These are phyloP conservation scores for Amanita phalloides DNA, from an alignment of 768 basidiomycete species.

Conservation along the genomic window DNA sequence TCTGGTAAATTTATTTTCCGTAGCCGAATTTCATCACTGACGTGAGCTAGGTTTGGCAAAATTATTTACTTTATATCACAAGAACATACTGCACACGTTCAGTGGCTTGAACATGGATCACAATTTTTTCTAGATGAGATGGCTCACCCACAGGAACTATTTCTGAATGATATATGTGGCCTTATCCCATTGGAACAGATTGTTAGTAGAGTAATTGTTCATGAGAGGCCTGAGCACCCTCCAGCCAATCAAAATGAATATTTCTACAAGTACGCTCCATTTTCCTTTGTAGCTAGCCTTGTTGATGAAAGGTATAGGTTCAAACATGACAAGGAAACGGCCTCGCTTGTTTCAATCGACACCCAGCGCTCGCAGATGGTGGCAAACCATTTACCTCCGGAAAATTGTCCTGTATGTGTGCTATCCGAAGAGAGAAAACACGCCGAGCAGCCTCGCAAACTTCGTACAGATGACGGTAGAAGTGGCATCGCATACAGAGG, in stretches of 20 bases:
- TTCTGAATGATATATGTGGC: constrained; percentile 46
- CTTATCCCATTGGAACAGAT: constrained; percentile 26
- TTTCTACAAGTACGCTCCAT: constrained; percentile 41
- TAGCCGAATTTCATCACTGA: neutral
- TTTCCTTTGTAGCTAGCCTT: constrained; percentile 2
- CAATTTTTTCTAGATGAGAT: constrained; percentile 52
- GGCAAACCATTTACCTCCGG: constrained; percentile 21
- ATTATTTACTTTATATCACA: constrained; percentile 43
- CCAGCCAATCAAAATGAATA: constrained; percentile 25
- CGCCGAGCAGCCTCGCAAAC: constrained; percentile 15
- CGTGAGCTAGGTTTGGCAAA: constrained; percentile 48
- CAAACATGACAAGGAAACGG: constrained; percentile 33
- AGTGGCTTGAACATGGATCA: constrained; percentile 67
- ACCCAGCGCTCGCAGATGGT: constrained; percentile 14
- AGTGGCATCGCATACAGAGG: constrained; percentile 38
- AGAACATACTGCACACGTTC: constrained; percentile 43
- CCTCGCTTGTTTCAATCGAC: constrained; percentile 35
- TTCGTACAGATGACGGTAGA: constrained; percentile 18
- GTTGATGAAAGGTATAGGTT: constrained; percentile 26
- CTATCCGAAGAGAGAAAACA: constrained; percentile 20
- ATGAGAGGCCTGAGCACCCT: constrained; percentile 18
- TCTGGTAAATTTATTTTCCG: constrained; percentile 36
- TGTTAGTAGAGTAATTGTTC: constrained; percentile 37
- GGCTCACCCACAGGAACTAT: constrained; percentile 54
- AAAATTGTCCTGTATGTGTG: constrained; percentile 46